These are phyloP conservation scores for Lactifluus volemus DNA, from an alignment of 768 basidiomycete genomes.

Conservation along the genomic window DNA sequence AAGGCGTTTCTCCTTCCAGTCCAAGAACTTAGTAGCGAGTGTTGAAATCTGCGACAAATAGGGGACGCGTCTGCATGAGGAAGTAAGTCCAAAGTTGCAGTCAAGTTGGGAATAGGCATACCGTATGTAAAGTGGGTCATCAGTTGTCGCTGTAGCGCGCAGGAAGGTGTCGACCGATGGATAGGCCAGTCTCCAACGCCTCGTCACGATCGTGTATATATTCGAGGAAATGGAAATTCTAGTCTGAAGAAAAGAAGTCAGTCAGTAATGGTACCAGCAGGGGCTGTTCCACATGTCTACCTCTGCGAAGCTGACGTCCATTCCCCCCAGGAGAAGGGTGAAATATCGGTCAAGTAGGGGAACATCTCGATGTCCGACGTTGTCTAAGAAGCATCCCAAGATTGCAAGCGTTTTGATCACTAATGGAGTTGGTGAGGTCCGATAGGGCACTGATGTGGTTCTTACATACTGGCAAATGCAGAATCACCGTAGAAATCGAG, in stretches of 20 bases:
- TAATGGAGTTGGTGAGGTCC: conserved; percentile 24
- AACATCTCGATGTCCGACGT: conserved; percentile 57
- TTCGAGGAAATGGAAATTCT: conserved; percentile 10
- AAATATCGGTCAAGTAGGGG: conserved; percentile 60
- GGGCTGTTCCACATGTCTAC: conserved; percentile 31
- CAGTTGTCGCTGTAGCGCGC: conserved; percentile 1
- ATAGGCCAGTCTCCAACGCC: conserved; percentile 16
- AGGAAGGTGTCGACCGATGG: conserved; percentile 13
- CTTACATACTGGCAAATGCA: conserved; percentile 68
- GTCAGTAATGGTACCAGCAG: background rate
- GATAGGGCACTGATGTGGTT: conserved; percentile 7
- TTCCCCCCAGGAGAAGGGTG: conserved; percentile 61
- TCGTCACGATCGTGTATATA: conserved; percentile 16
- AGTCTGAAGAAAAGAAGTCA: background rate
- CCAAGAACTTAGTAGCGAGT: conserved; percentile 51
- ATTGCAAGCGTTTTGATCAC: conserved; percentile 70
- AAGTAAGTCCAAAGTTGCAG: background rate
- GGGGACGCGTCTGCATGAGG: conserved; percentile 36
- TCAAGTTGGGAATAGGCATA: background rate
- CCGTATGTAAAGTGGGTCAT: conserved; percentile 19
- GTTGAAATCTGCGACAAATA: conserved; percentile 48
- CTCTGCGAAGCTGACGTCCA: conserved; percentile 80
- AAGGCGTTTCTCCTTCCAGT: conserved; percentile 68
- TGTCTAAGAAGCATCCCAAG: conserved; percentile 57
- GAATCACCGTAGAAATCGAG: conserved; percentile 81